Evolutionary conservation across 2,329 filamentous ascomycete species (phyloP), one percentile per base, ranked within the genome.

Genomic region (Tolypocladium nubicola): DNA sequence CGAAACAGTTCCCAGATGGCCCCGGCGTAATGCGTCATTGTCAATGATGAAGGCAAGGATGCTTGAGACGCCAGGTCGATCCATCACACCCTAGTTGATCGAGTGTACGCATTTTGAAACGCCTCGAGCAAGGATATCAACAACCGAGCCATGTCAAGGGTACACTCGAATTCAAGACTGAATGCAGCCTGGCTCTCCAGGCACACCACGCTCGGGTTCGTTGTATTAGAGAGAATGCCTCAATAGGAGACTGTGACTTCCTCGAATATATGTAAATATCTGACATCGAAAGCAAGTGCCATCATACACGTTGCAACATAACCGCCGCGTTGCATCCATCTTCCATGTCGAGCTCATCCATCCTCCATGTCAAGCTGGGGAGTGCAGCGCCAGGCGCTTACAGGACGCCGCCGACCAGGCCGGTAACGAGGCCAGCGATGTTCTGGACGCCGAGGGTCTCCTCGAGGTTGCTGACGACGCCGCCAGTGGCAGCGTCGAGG

Each of bases 401-500:
- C 16, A 56, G 14, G 23, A 43, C 23, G 14, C 45, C 39, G 39
- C 30, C 54, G 9, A 33, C 57, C 35, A 61, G 23, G 26, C 61
- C 57, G 30, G 64, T 58, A 23, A 59, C 54, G 58, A 60, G 52
- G 21, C 53, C 52, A 16, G 47, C 53, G 16, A 66, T 54, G 56
- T 65, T 52, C 26, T 53, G 21, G 30, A 65, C 38, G 23, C 61
- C 61, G 16, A 66, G 60, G 30, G 63, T 60, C 2, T 56, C 38
- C 50, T 61, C 62, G 41, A 66, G 60, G 30, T 59, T 60, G 52
- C 41, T 21, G 26, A 63, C 54, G 23, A 56, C 50, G 54, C 63
- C 63, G 39, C 58, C 50, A 19, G 64, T 66, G 23, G 56, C 57
- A 38, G 60, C 39, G 33, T 61, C 58, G 60, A 66, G 59, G 58